phyloP scores from a whole-genome alignment of 208 protist species.

The Trypanosomatidae sp. region DNA sequence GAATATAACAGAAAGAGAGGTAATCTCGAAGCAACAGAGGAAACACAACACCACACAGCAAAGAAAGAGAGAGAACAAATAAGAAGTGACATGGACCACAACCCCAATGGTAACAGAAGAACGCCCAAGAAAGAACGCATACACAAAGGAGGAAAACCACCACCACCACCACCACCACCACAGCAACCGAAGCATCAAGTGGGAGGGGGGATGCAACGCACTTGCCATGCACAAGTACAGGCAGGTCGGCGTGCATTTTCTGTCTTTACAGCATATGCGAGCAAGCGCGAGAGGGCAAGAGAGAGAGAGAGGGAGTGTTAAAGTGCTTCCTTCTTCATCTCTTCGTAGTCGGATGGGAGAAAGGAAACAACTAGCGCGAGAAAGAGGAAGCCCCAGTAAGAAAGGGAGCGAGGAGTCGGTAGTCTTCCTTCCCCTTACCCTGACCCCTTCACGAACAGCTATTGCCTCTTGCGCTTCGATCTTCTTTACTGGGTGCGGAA shows the following conservation, averaged over 20 bases:
- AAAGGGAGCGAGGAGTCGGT: not conserved
- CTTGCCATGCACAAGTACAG: not conserved
- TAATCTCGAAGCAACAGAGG: not conserved
- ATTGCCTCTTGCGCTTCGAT: too few relatives aligned
- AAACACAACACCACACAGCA: not conserved
- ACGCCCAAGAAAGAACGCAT: not conserved
- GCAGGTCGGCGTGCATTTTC: not conserved
- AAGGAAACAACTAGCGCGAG: not conserved
- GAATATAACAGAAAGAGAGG: not conserved
- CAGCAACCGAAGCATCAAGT: too few relatives aligned
- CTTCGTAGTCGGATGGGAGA: not conserved
- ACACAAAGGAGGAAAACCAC: not conserved
- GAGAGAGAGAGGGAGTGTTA: not conserved
- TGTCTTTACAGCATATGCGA: not conserved
- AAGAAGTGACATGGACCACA: not conserved
- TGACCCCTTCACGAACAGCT: not conserved
- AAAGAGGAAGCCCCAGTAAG: conserved; percentile 1
- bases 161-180: not conserved
- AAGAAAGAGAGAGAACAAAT: not conserved
- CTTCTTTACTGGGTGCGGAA: conserved; percentile 22
- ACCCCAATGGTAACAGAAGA: not conserved
- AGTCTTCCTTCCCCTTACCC: not conserved
- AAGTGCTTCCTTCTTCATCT: too few relatives aligned
- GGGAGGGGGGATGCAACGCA: not conserved
- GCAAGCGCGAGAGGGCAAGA: not conserved